Evolutionary conservation across 1,139 yeast genomes (phyloP).

Genomic region (Saccharomyces hybrid): DNA sequence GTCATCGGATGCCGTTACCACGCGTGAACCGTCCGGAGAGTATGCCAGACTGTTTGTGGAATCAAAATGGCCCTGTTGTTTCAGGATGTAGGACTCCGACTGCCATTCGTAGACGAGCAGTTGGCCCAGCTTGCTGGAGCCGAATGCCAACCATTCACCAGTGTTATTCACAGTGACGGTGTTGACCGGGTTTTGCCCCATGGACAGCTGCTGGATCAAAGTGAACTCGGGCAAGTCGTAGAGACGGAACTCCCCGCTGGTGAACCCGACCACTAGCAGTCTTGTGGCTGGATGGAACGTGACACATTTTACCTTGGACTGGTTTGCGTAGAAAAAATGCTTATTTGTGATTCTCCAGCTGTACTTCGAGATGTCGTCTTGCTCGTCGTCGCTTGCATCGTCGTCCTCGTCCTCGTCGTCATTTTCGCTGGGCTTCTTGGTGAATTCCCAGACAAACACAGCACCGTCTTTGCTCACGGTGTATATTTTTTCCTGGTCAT

Average conservation of each 20-base stretch:
- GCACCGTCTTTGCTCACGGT: conserved; percentile 96
- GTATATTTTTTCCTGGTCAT: conserved; percentile 78
- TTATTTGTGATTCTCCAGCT: conserved; percentile 83
- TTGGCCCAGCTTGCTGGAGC: conserved; percentile 88
- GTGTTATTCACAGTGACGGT: conserved; percentile 70
- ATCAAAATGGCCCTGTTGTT: conserved; percentile 97
- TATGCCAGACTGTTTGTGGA: conserved; percentile 75
- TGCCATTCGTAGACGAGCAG: conserved; percentile 97
- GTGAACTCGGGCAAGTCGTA: conserved; percentile 78
- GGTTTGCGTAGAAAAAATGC: conserved; percentile 63
- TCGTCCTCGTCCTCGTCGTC: conserved; percentile 35
- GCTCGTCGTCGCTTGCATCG: conserved; percentile 33
- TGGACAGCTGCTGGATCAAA: conserved; percentile 75
- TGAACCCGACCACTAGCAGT: conserved; percentile 80
- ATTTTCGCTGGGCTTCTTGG: conserved; percentile 39
- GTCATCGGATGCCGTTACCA: conserved; percentile 93
- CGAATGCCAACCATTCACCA: conserved; percentile 98
- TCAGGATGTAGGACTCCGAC: conserved; percentile 86
- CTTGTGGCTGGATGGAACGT: conserved; percentile 71
- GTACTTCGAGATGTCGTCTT: conserved; percentile 35
- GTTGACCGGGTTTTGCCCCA: conserved; percentile 88
- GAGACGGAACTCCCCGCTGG: conserved; percentile 82
- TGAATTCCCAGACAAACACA: conserved; percentile 82
- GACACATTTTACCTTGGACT: conserved; percentile 67
- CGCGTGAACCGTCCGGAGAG: conserved; percentile 90